Base-by-base conservation (phyloP, 805 yeast genomes). In the Teunomyces pallodes region DNA sequence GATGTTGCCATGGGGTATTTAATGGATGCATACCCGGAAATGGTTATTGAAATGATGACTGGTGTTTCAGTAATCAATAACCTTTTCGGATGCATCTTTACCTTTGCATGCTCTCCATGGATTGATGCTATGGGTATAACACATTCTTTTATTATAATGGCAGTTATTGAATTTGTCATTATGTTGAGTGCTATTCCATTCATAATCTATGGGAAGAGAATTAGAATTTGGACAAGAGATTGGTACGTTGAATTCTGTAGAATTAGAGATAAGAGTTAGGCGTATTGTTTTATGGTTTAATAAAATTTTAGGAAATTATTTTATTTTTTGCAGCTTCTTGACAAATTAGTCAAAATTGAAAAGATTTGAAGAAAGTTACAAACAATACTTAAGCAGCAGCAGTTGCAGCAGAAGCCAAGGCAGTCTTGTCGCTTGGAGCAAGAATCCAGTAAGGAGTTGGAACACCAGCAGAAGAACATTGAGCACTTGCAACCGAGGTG, bases 31-130 rank as follows among this genome's bases (percentile, higher is more conserved):
- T 84, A 83, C 52, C 87, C 88, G 1, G 87, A 82, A 40, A 78
- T 83, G 77, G 81, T 83, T 47, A 69, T 83, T 54, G 87, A 83
- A 64, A 84, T 86, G 55, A 82, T 84, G 87, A 82, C 82, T 24
- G 86, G 87, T 47, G 86, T 84, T 24, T 64, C 82, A 7, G 75
- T 83, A 46, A 83, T 84, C 57, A 83, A 83, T 63, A 84, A 84
- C 63, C 70, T 79, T 50, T 75, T 83, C 53, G 85, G 85, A 13
- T 81, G 87, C 59, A 73, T 83, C 42, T 84, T 84, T 62, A 83
- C 88, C 0, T 84, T 84, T 60, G 75, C 80, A 3, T 83, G 87
- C 56, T 80, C 86, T 1, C 68, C 76, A 20, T 80, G 86, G 83
- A 60, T 83, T 24, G 81, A 70, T 30, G 76, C 77, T 5, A 66